These are phyloP conservation scores for Boletus rex-veris DNA, from an alignment of 768 basidiomycete genomes.

Conservation along the genomic window DNA sequence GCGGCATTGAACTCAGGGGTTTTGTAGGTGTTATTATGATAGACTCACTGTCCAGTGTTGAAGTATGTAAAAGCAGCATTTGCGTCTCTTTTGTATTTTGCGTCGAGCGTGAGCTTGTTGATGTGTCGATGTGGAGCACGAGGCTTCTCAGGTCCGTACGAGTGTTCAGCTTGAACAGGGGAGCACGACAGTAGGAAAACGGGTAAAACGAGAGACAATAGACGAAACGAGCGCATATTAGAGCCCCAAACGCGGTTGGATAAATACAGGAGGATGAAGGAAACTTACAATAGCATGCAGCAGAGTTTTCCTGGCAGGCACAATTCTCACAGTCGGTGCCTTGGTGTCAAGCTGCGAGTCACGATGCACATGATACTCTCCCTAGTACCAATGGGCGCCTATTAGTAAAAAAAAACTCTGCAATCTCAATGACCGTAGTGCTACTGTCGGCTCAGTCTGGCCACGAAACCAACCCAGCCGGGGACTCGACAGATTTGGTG, in stretches of 20 bases:
- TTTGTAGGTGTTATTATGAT: background rate
- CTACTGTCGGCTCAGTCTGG: no score
- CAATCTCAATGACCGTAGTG: no score
- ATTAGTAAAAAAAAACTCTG: no score
- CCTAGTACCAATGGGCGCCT: no score
- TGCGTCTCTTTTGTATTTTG: conserved; percentile 16
- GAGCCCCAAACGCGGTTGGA: conserved; percentile 6
- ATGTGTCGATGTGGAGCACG: conserved; percentile 9
- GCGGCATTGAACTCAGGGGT: background rate
- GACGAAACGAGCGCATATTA: conserved; percentile 29
- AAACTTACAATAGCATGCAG: no score
- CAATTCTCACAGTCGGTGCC: background rate
- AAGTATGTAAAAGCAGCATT: conserved; percentile 28
- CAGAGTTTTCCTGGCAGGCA: no score
- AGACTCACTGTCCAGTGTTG: conserved; percentile 23
- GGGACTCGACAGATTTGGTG: no score
- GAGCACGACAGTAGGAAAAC: conserved; percentile 14
- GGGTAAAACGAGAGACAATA: conserved; percentile 22
- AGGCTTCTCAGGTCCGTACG: conserved; percentile 9
- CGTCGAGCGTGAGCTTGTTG: background rate
- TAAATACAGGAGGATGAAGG: background rate
- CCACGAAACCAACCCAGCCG: no score
- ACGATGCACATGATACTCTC: no score
- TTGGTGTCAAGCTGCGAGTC: no score
- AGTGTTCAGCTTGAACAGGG: conserved; percentile 7